Evolutionary conservation across 345 rosid species (phyloP).

Genomic region (Eucalyptus erythrocorys): DNA sequence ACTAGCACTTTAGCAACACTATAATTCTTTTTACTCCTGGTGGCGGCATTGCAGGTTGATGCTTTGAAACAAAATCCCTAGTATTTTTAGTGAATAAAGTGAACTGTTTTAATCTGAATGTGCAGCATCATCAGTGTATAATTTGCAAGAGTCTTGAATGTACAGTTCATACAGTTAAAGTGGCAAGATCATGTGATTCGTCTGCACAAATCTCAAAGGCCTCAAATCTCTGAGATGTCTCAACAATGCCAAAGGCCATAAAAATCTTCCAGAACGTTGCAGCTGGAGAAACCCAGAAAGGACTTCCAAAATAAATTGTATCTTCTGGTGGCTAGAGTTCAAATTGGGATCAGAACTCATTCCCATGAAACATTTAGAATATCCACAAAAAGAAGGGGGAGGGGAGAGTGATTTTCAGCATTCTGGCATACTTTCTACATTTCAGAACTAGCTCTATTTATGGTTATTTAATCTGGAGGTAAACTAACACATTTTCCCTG

Average conservation of each 20-base stretch:
- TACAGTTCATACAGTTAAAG: neutral
- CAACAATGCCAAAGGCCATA: neutral
- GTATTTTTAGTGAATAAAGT: neutral
- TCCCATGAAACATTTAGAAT: neutral
- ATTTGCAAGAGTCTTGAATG: neutral
- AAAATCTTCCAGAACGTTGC: neutral
- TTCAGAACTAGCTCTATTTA: neutral
- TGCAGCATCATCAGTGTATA: neutral
- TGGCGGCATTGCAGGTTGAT: neutral
- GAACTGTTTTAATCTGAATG: neutral
- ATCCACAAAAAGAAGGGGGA: neutral
- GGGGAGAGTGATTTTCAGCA: neutral
- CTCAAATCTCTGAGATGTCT: neutral
- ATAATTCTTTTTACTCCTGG: neutral
- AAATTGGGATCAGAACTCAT: neutral
- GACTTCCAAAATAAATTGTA: neutral
- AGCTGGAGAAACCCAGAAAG: neutral
- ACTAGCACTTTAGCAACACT: neutral
- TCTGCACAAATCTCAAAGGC: neutral
- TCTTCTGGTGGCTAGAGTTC: neutral
- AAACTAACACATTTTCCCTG: too few species aligned
- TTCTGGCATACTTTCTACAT: neutral
- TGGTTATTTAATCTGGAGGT: neutral
- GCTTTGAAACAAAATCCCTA: neutral
- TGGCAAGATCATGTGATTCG: neutral